Evolutionary conservation across 352 stramenopile genomes (phyloP), one percentile per base, ranked within the genome.

Genomic region (Phytopythium boreale): DNA sequence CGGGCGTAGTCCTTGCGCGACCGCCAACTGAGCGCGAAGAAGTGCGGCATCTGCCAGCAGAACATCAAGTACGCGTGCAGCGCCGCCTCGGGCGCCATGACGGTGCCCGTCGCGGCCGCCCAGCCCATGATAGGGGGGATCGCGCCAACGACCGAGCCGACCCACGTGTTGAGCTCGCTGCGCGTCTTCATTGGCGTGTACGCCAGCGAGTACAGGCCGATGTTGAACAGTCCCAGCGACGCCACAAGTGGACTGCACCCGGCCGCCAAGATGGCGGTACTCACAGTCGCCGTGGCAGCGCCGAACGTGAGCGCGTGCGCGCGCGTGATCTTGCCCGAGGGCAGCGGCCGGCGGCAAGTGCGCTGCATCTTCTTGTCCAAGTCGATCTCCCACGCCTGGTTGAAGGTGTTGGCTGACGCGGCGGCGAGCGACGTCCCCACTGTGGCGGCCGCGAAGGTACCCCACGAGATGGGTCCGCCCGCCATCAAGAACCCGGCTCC

Each of bases 31-130:
- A 99, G 77, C 17, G 98, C 96, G 75, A 99, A 99, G 77, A 99
- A 99, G 82, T 99, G 98, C 55, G 97, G 97, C 80, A 99, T 99
- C 83, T 99, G 98, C 98, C 98, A 99, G 43, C 98, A 83, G 68
- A 98, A 99, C 31, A 99, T 83, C 36, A 97, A 83, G 20, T 90
- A 91, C 59, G 84, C 87, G 26, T 90, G 82, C 41, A 96, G 71
- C 26, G 78, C 75, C 20, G 87, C 82, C 74, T 96, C 87, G 0
- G 88, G 87, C 0, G 81, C 74, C 8, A 97, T 17, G 9, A 86
- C 50, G 1, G 79, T 73, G 46, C 96, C 97, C 0, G 94, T 98
- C 1, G 97, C 97, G 37, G 97, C 98, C 20, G 95, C 93, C 86
- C 94, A 99, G 56, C 98, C 97, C 95, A 99, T 99, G 50, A 99